These are phyloP conservation scores for Calvatia gigantea DNA, from an alignment of 768 basidiomycete species.

Conservation along the genomic window DNA sequence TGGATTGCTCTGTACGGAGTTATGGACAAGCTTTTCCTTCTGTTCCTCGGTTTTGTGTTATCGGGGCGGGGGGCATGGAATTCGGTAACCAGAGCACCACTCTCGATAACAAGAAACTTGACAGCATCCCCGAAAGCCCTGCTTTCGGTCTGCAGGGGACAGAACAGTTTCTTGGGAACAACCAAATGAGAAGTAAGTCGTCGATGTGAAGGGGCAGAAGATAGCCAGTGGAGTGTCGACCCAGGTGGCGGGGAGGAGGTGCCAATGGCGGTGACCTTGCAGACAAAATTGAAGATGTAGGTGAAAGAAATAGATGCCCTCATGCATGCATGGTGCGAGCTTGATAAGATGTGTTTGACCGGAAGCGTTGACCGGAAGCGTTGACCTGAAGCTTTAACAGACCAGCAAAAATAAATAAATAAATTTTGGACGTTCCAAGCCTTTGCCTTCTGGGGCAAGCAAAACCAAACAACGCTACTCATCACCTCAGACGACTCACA, in stretches of 20 bases:
- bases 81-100: neutral
- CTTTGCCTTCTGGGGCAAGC: constrained; percentile 7
- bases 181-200: constrained; percentile 6
- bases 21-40: neutral
- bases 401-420: no score
- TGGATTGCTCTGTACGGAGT: neutral
- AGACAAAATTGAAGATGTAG: neutral
- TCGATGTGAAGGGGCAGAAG: neutral
- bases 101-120: neutral
- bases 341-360: neutral
- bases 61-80: neutral
- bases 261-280: neutral
- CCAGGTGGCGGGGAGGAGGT: neutral
- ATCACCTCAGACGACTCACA: constrained; percentile 13
- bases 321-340: constrained; percentile 2
- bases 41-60: neutral
- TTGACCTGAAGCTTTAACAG: no score
- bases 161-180: neutral
- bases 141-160: constrained; percentile 6
- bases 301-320: neutral
- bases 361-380: constrained; percentile 1
- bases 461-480: constrained; percentile 15
- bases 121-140: neutral
- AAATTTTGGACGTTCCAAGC: no score
- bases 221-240: neutral